Evolutionary conservation across 176 grass and related monocot species (phyloP).

Genomic region (Hyparrhenia diplandra): DNA sequence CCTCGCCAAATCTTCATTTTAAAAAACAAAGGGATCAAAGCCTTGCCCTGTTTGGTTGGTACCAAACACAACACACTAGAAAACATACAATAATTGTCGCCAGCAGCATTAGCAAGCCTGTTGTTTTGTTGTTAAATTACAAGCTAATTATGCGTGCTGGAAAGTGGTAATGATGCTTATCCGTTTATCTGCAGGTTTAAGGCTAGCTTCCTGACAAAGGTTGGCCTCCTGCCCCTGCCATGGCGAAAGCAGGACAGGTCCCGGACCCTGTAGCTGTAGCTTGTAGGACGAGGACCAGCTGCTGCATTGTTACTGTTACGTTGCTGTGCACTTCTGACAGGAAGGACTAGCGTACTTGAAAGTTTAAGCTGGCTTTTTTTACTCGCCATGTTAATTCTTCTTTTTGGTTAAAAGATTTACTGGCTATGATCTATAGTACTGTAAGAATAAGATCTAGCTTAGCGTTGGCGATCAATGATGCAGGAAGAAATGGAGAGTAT

Average conservation of each 20-base stretch:
- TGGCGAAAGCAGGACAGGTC: conserved; percentile 7
- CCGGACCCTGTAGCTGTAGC: conserved; percentile 16
- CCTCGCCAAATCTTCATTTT: not conserved
- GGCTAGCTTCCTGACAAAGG: conserved; percentile 26
- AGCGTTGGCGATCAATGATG: not conserved
- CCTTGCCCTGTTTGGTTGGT: conserved; percentile 7
- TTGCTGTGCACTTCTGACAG: conserved; percentile 19
- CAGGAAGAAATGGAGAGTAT: not conserved
- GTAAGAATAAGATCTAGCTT: not conserved
- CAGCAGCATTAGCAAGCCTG: conserved; percentile 18
- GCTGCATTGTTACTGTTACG: conserved; percentile 19
- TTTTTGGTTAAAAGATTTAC: not conserved
- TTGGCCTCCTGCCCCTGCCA: conserved; percentile 16
- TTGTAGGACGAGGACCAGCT: conserved; percentile 40
- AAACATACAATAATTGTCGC: conserved; percentile 21
- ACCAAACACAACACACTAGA: conserved; percentile 17
- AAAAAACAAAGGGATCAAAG: not conserved
- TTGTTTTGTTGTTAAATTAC: conserved; percentile 14
- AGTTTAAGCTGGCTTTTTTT: conserved; percentile 10
- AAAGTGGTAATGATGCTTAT: conserved; percentile 48
- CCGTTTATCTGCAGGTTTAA: conserved; percentile 40
- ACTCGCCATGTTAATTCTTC: not conserved
- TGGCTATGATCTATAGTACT: not conserved
- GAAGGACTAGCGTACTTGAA: conserved; percentile 24
- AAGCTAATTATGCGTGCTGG: conserved; percentile 30